Base-by-base conservation (phyloP, 106 monocot genomes). In the Narthecium ossifragum region DNA sequence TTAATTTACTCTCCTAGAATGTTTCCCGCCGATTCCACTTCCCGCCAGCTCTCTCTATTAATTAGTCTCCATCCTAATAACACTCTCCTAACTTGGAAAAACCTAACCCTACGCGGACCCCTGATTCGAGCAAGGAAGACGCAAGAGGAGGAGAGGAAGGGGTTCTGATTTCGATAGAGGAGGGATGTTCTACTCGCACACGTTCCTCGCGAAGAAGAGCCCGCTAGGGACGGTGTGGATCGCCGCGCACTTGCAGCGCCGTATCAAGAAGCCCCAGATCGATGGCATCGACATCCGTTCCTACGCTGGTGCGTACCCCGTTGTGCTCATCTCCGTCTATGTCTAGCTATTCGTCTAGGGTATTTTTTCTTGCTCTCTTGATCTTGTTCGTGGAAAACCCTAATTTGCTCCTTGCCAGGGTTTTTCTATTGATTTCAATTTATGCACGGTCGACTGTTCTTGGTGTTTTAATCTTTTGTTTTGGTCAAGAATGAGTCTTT, bases 221-320 rank as follows among this genome's bases (percentile, higher is more conserved):
- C 80, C 89, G 0, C 51, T 94, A 24, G 94, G 93, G 34, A 86
- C 83, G 25, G 83, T 94, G 9, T 94, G 94, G 94, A 83, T 94
- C 59, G 94, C 94, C 38, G 94, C 94, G 6, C 90, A 90, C 55
- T 65, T 90, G 11, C 76, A 86, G 78, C 65, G 68, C 51, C 70
- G 59, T 61, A 80, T 94, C 72, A 86, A 90, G 82, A 90, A 86
- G 68, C 72, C 72, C 43, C 94, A 94, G 50, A 75, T 94, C 59
- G 78, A 83, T 18, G 67, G 41, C 49, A 86, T 86, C 45, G 66
- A 90, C 52, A 83, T 94, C 62, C 64, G 80, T 13, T 70, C 82
- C 49, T 83, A 64, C 51, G 86, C 86, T 15, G 80, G 94, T 86
- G 15, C 2, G 71, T 43, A 28, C 10, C 9, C 31, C 48, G 7